Evolutionary conservation across 1,139 yeast species (phyloP), one percentile per base, ranked within the genome.

Genomic region (Tardiomyces digboiensis): DNA sequence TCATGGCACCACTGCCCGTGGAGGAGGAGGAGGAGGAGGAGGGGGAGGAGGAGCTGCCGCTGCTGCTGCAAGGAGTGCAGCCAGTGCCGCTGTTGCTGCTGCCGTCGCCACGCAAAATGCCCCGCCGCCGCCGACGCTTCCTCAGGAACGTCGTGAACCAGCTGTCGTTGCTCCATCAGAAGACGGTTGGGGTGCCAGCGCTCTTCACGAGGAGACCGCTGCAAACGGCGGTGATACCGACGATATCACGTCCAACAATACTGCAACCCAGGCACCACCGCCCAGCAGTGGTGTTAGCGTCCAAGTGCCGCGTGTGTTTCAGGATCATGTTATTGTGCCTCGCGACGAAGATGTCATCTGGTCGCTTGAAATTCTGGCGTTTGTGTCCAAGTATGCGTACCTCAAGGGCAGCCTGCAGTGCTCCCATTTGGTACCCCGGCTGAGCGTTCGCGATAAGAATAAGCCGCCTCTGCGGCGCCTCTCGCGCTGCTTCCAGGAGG

Each of bases 291-390:
- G n/a, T n/a, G n/a, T n/a, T n/a, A 26, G 33, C 33, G 33, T 26
- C 8, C 33, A 26, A 16, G 33, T 26, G 29, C 41, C 46, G 39
- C 70, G 95, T 48, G 71, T 70, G 42, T 85, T 86, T 58, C 72
- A 80, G 26, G 76, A 81, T 46, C 94, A 95, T 1, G 80, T 82
- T 20, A 75, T 88, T 16, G 75, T 87, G 10, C 96, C 97, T 1
- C 75, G 87, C 49, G 95, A 86, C 51, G 97, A 89, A 59, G 98
- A 91, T 60, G 85, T 91, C 22, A 80, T 87, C 29, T 88, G 97
- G 96, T 83, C 95, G 5, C 70, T 91, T 44, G 97, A 91, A 63
- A 71, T 91, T 29, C 66, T 91, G 45, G 97, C 97, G 18, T 91
- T 88, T 62, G 85, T 89, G 42, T 87, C 97, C 8, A 91, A 91